Evolutionary conservation across 2,329 filamentous ascomycete genomes (phyloP).

Genomic region (Monilinia polystroma): DNA sequence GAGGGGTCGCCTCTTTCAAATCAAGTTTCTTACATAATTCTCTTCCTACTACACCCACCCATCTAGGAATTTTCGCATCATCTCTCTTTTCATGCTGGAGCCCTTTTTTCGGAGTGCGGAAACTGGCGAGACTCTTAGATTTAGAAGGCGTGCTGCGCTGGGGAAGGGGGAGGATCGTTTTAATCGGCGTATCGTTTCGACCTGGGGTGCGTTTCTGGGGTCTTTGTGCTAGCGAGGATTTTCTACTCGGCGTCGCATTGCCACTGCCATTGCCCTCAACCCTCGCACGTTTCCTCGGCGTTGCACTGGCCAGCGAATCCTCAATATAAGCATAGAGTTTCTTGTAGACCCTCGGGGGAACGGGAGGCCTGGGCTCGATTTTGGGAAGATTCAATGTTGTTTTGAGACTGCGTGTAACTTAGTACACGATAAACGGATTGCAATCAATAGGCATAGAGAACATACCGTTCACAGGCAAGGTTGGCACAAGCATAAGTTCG

Average conservation of each 20-base stretch:
- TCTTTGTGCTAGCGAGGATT: constrained; percentile 32
- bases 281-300: constrained; percentile 25
- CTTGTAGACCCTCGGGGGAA: constrained; percentile 77
- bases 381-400: constrained; percentile 73
- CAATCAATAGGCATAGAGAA: background rate
- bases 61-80: constrained; percentile 50
- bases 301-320: constrained; percentile 57
- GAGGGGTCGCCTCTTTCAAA: constrained; percentile 63
- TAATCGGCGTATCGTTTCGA: constrained; percentile 18
- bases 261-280: constrained; percentile 2
- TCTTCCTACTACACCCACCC: constrained; percentile 69
- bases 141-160: constrained; percentile 47
- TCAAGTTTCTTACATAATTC: constrained; percentile 62
- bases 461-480: constrained; percentile 81
- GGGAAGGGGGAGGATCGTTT: constrained; percentile 25
- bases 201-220: constrained; percentile 20
- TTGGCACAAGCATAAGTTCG: constrained; percentile 81
- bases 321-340: constrained; percentile 81
- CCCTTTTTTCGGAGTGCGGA: constrained; percentile 38
- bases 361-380: constrained; percentile 72
- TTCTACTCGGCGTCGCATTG: constrained; percentile 13
- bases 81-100: constrained; percentile 31
- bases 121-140: constrained; percentile 45
- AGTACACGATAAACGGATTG: background rate
- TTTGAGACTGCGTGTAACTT: constrained; percentile 60